Conservation (phyloP, 805 yeast species). For the Yarrowia deformans region DNA sequence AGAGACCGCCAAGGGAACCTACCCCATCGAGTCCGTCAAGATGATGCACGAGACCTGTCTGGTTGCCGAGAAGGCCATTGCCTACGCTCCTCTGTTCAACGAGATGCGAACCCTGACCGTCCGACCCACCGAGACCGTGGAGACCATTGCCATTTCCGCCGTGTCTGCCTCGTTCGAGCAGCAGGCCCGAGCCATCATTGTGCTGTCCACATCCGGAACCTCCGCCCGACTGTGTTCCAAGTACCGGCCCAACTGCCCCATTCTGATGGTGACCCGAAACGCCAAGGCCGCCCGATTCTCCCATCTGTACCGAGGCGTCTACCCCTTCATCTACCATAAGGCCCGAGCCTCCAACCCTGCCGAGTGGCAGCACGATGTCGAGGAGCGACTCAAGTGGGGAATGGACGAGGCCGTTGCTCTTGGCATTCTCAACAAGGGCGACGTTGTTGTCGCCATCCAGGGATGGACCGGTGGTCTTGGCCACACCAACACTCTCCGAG, state of each 20-base stretch:
- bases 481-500: conserved; percentile 97
- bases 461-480: conserved; percentile 63
- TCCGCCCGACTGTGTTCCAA: conserved; percentile 96
- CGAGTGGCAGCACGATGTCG: conserved; percentile 97
- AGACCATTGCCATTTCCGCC: conserved; percentile 97
- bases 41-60: conserved; percentile 98
- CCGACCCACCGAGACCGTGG: conserved; percentile 91
- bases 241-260: conserved; percentile 97
- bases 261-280: conserved; percentile 97
- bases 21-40: conserved; percentile 96
- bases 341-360: conserved; percentile 59
- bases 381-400: conserved; percentile 92
- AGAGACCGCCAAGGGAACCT: conserved; percentile 99
- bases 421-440: conserved; percentile 87
- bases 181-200: conserved; percentile 95
- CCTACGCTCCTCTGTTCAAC: conserved; percentile 80
- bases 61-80: conserved; percentile 95
- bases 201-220: conserved; percentile 91
- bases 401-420: conserved; percentile 85
- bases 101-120: conserved; percentile 86
- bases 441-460: conserved; percentile 90
- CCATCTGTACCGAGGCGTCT: conserved; percentile 98
- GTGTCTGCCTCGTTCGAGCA: conserved; percentile 97
- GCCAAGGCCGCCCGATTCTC: conserved; percentile 90
- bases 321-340: conserved; percentile 87